Percentiles rank a stretch among this genome's conserved stretches.
Conservation (phyloP, 163 green algal genomes). For the Scenedesmus sp. region DNA sequence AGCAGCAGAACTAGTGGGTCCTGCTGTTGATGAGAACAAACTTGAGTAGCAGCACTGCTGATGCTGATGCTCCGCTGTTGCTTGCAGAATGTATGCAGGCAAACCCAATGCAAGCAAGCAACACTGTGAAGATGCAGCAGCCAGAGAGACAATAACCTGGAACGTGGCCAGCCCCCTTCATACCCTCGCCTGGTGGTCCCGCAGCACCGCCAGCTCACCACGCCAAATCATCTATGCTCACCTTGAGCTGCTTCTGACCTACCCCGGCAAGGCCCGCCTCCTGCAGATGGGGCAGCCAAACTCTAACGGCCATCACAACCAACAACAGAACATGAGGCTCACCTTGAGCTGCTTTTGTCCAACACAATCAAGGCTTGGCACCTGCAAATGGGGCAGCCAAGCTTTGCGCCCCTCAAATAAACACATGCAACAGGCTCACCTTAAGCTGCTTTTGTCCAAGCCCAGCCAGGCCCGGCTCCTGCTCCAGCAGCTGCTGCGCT, state of each 20-base stretch:
- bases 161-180: too few relatives aligned
- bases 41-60: too few relatives aligned
- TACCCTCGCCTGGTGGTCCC: too few relatives aligned
- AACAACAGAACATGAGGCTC: too few relatives aligned
- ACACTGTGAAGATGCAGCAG: too few relatives aligned
- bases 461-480: background rate
- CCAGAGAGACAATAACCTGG: too few relatives aligned
- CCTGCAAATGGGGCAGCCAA: background rate
- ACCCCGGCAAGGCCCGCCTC: background rate
- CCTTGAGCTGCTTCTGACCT: background rate
- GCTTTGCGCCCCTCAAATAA: background rate
- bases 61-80: too few relatives aligned
- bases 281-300: background rate
- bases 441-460: constrained; percentile 10
- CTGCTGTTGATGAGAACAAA: too few relatives aligned
- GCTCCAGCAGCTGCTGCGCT: constrained; percentile 19
- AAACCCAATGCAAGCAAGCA: too few relatives aligned
- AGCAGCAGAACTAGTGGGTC: too few relatives aligned
- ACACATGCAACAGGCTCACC: background rate
- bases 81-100: too few relatives aligned
- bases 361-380: background rate
- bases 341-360: constrained; percentile 21
- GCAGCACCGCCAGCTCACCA: too few relatives aligned
- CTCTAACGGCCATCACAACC: background rate
- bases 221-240: background rate